Percentiles rank a stretch among this genome's conserved stretches.
Evolutionary conservation across 2,329 filamentous ascomycete genomes (phyloP).

Genomic region (Paecilomyces niveus): DNA sequence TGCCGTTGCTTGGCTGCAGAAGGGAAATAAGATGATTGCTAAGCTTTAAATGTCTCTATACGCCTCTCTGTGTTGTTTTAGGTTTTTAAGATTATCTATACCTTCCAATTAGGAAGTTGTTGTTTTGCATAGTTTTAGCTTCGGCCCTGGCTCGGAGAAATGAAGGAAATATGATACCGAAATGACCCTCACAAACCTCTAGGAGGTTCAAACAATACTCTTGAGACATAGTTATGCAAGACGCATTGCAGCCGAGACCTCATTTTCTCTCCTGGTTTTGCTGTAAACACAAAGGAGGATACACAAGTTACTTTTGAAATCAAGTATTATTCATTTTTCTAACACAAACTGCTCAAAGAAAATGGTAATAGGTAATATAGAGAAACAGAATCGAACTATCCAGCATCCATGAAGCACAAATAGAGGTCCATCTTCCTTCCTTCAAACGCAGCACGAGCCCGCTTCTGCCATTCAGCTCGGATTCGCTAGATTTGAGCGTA

Average conservation of each 20-base stretch:
- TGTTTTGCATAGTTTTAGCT: neutral
- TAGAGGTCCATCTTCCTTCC: neutral
- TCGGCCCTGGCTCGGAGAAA: neutral
- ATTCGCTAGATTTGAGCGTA: neutral
- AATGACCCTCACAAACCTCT: neutral
- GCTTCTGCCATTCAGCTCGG: neutral
- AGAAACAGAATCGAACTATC: neutral
- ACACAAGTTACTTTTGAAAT: neutral
- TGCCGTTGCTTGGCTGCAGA: slow-evolving; percentile 63
- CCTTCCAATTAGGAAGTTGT: neutral
- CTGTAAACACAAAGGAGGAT: neutral
- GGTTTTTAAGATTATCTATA: neutral
- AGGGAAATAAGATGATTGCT: slow-evolving; percentile 59
- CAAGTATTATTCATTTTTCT: neutral
- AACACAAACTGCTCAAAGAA: neutral
- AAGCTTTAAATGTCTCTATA: slow-evolving; percentile 53
- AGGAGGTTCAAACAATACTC: neutral
- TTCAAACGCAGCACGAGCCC: neutral
- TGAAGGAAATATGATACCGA: neutral
- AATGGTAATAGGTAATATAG: neutral
- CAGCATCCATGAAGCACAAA: neutral
- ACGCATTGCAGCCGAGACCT: too few species aligned
- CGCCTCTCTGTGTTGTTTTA: slow-evolving; percentile 5
- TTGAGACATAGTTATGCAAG: neutral
- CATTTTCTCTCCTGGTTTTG: too few species aligned